Base-by-base conservation (phyloP, 2,329 filamentous ascomycete genomes). In the Phyllosticta citriasiana region DNA sequence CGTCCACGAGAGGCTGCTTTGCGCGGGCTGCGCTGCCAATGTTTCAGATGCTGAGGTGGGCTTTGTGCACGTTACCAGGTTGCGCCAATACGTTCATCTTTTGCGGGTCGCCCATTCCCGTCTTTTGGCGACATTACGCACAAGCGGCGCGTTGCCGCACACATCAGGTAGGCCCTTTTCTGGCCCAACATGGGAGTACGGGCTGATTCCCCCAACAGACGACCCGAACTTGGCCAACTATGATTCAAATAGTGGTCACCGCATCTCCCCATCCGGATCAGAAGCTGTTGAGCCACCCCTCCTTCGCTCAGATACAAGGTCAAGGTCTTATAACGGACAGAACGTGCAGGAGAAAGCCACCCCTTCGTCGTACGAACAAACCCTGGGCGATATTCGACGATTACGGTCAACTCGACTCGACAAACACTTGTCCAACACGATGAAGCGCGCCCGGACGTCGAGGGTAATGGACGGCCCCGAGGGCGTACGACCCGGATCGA, bases 61-160 rank as follows among this genome's bases (percentile, higher is more conserved):
- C 0, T 89, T 97, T 69, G 82, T 87, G 63, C 84, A 85, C 64
- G 84, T 97, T 47, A 89, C 89, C 19, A 91, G 95, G 72, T 79
- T 99, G 60, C 88, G 94, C 70, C 93, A 99, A 77, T 99, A 96
- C 71, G 87, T 97, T 5, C 97, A 97, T 74, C 79, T 99, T 22
- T 81, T 99, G 51, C 86, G 90, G 68, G 94, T 99, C 24, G 94
- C 94, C 19, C 83, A 99, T 66, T 94, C 94, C 25, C 83, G 94
- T 62, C 80, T 99, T 25, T 80, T 99, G 64, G 89, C 93, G 53
- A 96, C 95, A 30, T 81, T 99, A 35, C 86, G 91, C 65, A 89
- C 82, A 66, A 94, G 86, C 66, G 92, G 92, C 61, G 88, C 90
- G 26, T 77, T 97, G 55, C 87, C 91, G 60, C 85, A 86, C 64